Evolutionary conservation across 2,329 filamentous ascomycete species (phyloP), one percentile per base, ranked within the genome.

Genomic region (Hypoxylon sp.): DNA sequence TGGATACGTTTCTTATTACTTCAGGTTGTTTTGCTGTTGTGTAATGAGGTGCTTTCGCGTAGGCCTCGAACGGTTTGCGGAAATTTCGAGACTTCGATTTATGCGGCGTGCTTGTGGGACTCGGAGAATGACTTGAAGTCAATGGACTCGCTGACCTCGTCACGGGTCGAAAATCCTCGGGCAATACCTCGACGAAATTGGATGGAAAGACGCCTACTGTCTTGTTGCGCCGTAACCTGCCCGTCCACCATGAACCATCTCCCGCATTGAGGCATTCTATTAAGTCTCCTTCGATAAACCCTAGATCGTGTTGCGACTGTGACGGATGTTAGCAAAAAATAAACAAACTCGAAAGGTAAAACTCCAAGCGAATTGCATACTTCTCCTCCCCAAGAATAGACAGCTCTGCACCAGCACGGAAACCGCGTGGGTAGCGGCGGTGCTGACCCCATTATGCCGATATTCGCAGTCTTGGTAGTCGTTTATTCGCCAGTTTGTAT

Each of bases 181-280:
- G 92, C 32, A 99, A 87, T 5, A 99, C 87, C 78, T 97, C 89
- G 77, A 99, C 96, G 77, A 99, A 99, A 82, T 99, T 99, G 76
- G 94, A 98, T 0, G 96, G 96, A 77, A 99, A 99, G 19, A 96
- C 85, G 59, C 96, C 96, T 75, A 98, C 91, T 76, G 95, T 90
- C 79, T 92, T 91, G 81, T 99, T 96, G 74, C 96, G 89, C 77
- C 91, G 93, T 77, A 99, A 82, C 70, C 95, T 89, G 52, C 96
- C 96, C 82, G 94, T 97, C 96, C 96, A 99, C 96, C 96, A 99
- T 51, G 93, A 94, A 57, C 96, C 96, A 82, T 99, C 96, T 70
- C 96, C 96, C 19, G 96, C 96, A 79, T 99, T 99, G 58, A 99
- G 86, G 77, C 95, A 98, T 87, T 99, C 96, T 79, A 99, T 99